phyloP scores from a whole-genome alignment of 352 stramenopile species.

The Pelagophyceae sp. region DNA sequence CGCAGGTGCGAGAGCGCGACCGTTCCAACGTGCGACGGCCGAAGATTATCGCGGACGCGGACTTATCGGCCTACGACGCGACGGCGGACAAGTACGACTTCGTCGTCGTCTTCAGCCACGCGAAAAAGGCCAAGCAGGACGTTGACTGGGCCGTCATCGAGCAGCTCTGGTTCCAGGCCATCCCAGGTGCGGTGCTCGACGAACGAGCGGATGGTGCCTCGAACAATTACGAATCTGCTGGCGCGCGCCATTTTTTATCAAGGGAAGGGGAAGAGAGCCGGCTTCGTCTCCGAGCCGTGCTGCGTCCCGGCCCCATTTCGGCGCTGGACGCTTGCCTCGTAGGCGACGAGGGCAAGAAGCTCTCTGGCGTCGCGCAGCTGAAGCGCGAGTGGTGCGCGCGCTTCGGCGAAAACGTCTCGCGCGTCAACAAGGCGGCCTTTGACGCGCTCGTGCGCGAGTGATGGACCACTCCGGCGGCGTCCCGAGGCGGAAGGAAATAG shows the following conservation, averaged over 20 bases:
- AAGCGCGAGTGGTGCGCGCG: not conserved
- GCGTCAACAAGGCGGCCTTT: not conserved
- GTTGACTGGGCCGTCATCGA: not conserved
- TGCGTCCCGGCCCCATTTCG: too few species aligned
- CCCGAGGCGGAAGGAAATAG: too few species aligned
- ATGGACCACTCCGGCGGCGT: too few species aligned
- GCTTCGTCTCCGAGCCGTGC: too few species aligned
- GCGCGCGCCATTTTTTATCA: too few species aligned
- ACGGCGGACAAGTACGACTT: conserved; percentile 26
- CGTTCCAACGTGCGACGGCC: too few species aligned
- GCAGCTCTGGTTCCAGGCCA: conserved; percentile 10
- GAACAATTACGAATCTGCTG: too few species aligned
- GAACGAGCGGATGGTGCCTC: too few species aligned
- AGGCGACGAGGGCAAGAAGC: conserved; percentile 5
- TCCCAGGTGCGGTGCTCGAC: not conserved
- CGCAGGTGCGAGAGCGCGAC: too few species aligned
- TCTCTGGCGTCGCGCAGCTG: not conserved
- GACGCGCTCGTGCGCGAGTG: conserved; percentile 6
- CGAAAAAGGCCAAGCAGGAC: not conserved
- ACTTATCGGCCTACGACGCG: not conserved
- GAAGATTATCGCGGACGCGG: conserved; percentile 19
- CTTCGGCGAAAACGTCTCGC: not conserved
- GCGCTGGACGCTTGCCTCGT: too few species aligned
- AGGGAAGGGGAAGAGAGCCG: too few species aligned
- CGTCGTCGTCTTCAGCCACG: conserved; percentile 10